A percentile compares a stretch with the other conserved stretches of the same genome.
Conservation (phyloP, 2,329 filamentous ascomycete species). For the Acephala macrosclerotiorum region DNA sequence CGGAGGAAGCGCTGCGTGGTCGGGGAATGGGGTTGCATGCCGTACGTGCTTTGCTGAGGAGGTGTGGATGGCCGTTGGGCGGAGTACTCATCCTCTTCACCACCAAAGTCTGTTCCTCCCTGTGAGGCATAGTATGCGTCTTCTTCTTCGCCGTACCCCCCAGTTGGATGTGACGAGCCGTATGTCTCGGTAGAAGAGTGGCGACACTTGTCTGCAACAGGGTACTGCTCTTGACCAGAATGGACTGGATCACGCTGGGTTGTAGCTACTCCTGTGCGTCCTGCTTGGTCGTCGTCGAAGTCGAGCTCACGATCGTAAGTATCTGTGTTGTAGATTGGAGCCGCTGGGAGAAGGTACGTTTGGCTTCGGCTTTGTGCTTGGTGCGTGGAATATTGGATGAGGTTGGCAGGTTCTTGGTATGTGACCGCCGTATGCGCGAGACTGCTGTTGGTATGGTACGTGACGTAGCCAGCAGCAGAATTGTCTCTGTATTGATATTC, state of each 20-base stretch:
- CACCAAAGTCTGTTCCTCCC: neutral
- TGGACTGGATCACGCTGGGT: neutral
- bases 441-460: neutral
- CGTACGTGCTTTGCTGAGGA: neutral
- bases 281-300: neutral
- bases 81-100: neutral
- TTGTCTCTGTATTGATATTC: slow-evolving; percentile 1
- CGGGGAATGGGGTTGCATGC: slow-evolving; percentile 1
- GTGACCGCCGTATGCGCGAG: neutral
- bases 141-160: neutral
- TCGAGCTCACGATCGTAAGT: neutral
- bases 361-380: neutral
- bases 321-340: neutral
- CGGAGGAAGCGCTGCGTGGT: slow-evolving; percentile 18
- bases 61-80: neutral
- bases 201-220: neutral
- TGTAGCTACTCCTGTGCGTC: neutral
- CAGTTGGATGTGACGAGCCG: neutral
- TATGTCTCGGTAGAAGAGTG: neutral
- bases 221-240: neutral
- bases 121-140: neutral
- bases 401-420: neutral
- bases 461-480: neutral
- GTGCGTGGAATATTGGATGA: neutral
- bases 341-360: neutral